These are phyloP conservation scores for Citrus hindsii DNA, from an alignment of 345 rosid species.

Conservation along the genomic window DNA sequence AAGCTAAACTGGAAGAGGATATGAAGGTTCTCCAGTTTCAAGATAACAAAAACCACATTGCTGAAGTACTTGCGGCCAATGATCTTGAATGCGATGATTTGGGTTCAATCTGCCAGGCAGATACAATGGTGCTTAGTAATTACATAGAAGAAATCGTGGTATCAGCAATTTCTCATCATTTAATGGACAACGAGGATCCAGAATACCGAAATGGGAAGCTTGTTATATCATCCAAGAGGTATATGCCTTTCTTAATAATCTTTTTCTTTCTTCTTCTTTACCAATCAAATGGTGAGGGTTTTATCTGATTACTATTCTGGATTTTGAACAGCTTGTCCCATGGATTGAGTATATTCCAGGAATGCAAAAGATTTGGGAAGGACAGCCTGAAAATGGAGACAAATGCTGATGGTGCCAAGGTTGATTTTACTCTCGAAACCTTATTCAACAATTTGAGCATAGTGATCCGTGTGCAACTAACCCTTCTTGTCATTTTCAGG, in stretches of 20 bases:
- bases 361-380: constrained; percentile 58
- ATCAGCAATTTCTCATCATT: constrained; percentile 82
- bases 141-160: constrained; percentile 82
- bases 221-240: constrained; percentile 87
- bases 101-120: constrained; percentile 71
- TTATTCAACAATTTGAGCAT: constrained; percentile 8
- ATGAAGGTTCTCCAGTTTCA: constrained; percentile 72
- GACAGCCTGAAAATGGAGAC: constrained; percentile 72
- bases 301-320: constrained; percentile 9
- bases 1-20: constrained; percentile 76
- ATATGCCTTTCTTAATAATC: background rate
- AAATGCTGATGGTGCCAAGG: constrained; percentile 75
- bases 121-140: constrained; percentile 65
- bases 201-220: constrained; percentile 97
- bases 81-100: constrained; percentile 90
- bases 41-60: constrained; percentile 91
- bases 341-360: constrained; percentile 88
- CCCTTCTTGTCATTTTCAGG: constrained; percentile 20
- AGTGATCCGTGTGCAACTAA: background rate
- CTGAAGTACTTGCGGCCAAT: constrained; percentile 90
- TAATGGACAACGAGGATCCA: constrained; percentile 68
- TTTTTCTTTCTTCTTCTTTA: background rate
- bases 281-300: background rate
- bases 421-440: constrained; percentile 18
- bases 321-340: constrained; percentile 80